A percentile compares a stretch with the other conserved stretches of the same genome.
Evolutionary conservation across 345 rosid species (phyloP).

Genomic region (Sisymbrium altissimum): DNA sequence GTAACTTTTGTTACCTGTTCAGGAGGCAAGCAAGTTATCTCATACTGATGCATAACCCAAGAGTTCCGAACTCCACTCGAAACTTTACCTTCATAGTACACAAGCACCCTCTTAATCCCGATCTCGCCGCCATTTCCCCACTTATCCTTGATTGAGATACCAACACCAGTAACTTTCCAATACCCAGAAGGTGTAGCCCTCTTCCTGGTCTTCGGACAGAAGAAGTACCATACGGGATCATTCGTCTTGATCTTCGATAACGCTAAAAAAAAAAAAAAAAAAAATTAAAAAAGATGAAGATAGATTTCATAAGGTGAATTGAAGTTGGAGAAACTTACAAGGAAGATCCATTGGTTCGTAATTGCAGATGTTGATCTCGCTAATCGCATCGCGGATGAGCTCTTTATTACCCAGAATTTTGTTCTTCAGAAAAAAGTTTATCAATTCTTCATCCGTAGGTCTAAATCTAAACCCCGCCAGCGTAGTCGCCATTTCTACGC

Average conservation of each 20-base stretch:
- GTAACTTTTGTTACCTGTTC: not conserved
- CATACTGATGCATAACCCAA: conserved; percentile 26
- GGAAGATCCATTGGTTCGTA: not conserved
- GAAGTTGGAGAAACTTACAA: not conserved
- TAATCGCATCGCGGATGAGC: not conserved
- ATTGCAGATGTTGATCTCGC: not conserved
- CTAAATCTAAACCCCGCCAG: not conserved
- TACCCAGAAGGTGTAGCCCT: conserved; percentile 36
- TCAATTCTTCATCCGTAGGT: not conserved
- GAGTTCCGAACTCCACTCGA: not conserved
- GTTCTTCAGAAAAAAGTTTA: not conserved
- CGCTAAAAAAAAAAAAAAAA: not conserved
- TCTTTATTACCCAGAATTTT: not conserved
- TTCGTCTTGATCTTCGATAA: not conserved
- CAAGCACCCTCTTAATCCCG: conserved; percentile 41
- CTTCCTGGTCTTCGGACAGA: not conserved
- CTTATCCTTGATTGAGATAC: conserved; percentile 13
- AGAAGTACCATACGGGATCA: not conserved
- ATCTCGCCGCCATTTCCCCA: not conserved
- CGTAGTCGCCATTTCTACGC: too few species aligned
- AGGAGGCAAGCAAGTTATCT: not conserved
- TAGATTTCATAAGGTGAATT: not conserved
- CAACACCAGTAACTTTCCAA: conserved; percentile 44
- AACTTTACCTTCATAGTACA: conserved; percentile 18
- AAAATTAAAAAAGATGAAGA: too few species aligned